Evolutionary conservation across 345 rosid genomes (phyloP).

Genomic region (Carallia brachiata): DNA sequence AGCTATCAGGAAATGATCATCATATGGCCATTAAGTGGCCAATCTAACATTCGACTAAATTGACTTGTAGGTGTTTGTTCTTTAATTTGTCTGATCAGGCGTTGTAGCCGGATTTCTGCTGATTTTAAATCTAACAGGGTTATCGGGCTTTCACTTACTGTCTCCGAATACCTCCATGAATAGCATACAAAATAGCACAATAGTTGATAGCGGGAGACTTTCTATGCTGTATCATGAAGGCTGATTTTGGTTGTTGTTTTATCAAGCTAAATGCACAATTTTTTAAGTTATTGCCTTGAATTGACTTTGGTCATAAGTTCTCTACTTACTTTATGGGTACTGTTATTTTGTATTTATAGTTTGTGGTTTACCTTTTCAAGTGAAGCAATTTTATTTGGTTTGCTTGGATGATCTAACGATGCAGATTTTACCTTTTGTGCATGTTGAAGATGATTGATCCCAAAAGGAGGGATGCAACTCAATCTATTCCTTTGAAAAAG

Average conservation of each 20-base stretch:
- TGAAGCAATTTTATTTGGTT: constrained; percentile 4
- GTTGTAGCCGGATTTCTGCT: too few relatives aligned
- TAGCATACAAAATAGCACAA: too few relatives aligned
- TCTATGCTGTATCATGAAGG: not conserved
- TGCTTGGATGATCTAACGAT: not conserved
- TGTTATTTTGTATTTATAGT: not conserved
- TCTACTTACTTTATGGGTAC: not conserved
- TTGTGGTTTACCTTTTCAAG: constrained; percentile 7
- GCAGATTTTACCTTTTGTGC: constrained; percentile 12
- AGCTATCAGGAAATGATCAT: too few relatives aligned
- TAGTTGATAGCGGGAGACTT: not conserved
- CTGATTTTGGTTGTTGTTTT: not conserved
- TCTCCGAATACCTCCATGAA: too few relatives aligned
- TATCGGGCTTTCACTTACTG: too few relatives aligned
- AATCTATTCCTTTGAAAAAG: constrained; percentile 60
- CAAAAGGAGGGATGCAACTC: constrained; percentile 65
- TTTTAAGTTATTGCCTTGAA: not conserved
- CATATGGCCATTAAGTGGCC: too few relatives aligned
- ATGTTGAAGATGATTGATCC: constrained; percentile 41
- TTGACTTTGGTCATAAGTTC: not conserved
- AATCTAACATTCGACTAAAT: too few relatives aligned
- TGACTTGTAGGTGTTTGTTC: too few relatives aligned
- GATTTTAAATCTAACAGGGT: too few relatives aligned
- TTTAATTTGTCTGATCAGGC: too few relatives aligned
- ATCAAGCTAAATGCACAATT: not conserved